Base-by-base conservation (phyloP, 2,329 filamentous ascomycete genomes). In the Scytalidium lignicola region DNA sequence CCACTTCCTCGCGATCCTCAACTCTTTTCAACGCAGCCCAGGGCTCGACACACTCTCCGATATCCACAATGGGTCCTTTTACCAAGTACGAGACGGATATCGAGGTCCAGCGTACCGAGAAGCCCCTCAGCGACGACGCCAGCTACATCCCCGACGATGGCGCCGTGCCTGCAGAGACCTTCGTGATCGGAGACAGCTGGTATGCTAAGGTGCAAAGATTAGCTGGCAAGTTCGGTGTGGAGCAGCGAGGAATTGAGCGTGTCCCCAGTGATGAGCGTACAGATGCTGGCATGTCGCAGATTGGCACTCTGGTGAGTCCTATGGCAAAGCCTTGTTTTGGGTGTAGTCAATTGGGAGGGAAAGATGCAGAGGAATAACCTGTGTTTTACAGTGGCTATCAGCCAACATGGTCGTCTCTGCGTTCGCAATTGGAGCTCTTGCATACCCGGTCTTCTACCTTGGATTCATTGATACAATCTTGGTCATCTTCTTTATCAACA, bases 321-420 rank as follows among this genome's bases (percentile, higher is more conserved):
- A 5, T 26, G 23, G 10, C 23, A 26, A 26, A 10, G 23, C 23
- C 23, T 26, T 26, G 5, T 23, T 46, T 43, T 22, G 9, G 15
- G n/a, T 13, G 15, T 13, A n/a, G n/a, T 9, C 12, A 37, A 15
- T 37, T 37, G 10, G 32, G 32, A 13, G 15, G n/a, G 15, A 17
- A 37, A 37, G 32, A 15, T 37, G 32, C 18, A 42, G 10, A 18
- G 15, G 18, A 42, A 2, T 3, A 42, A 20, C 28, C 17, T 17
- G 47, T 37, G 54, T 20, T 26, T 49, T 29, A 43, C 46, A 86
- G 82, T 90, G 86, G 86, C 72, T 88, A 41, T 84, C 85, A 1
- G 85, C 85, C 60, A 90, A 90, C 68, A 82, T 90, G 82, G 84
- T 87, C 47, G 82, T 89, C 43, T 85, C 82, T 20, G 83, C 84